Conservation (phyloP, 1,284 basidiomycete species). For the Puccinia brachypodii region DNA sequence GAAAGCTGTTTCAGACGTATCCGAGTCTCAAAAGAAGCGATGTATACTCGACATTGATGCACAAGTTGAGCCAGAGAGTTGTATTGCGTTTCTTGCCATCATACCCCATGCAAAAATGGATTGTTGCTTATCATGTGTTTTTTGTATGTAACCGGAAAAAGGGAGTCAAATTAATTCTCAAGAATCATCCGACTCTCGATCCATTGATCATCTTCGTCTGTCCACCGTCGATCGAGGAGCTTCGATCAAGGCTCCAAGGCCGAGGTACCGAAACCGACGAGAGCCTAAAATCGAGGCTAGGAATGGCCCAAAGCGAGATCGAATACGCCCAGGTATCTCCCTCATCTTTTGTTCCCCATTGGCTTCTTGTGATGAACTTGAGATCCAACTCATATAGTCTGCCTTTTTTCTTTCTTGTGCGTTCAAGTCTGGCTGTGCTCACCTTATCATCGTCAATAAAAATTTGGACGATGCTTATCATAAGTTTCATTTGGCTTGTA, state of each 20-base stretch:
- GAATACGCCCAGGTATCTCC: constrained; percentile 67
- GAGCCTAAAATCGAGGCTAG: constrained; percentile 72
- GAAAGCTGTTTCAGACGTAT: constrained; percentile 64
- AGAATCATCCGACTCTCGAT: constrained; percentile 67
- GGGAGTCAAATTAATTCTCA: constrained; percentile 87
- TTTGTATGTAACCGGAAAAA: constrained; percentile 56
- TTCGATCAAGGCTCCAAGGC: constrained; percentile 70
- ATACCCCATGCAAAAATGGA: neutral
- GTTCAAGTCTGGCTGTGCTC: constrained; percentile 67
- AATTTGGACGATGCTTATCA: constrained; percentile 79
- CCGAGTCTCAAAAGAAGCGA: constrained; percentile 62
- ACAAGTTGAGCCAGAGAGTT: constrained; percentile 63
- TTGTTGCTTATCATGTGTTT: neutral
- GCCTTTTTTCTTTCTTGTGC: too few species aligned
- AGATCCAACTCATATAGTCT: neutral
- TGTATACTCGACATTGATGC: constrained; percentile 97
- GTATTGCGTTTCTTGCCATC: neutral
- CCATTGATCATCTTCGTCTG: constrained; percentile 92
- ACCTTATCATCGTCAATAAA: constrained; percentile 88
- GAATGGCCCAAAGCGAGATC: constrained; percentile 78
- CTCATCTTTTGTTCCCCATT: constrained; percentile 53
- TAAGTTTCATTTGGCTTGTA: constrained; percentile 61
- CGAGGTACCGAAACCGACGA: constrained; percentile 83
- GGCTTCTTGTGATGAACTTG: neutral
- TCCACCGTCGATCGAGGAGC: constrained; percentile 72